These are phyloP conservation scores for Xerocomus minutiporus DNA, from an alignment of 1,284 basidiomycete species.

Conservation along the genomic window DNA sequence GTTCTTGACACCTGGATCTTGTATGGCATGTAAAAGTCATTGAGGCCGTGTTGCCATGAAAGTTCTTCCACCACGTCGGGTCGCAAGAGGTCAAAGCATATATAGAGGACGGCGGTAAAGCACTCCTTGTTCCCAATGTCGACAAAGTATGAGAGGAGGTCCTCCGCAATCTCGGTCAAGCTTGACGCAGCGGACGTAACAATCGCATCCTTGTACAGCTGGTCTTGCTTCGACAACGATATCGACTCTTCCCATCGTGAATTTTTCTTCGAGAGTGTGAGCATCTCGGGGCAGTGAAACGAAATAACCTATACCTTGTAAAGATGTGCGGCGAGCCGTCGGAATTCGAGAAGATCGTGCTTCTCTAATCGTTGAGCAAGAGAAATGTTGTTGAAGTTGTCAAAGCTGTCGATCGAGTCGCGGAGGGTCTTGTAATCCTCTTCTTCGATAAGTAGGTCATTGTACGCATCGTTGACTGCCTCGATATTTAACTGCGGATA, in stretches of 20 bases:
- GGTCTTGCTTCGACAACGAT: constrained; percentile 90
- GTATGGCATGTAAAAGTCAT: constrained; percentile 96
- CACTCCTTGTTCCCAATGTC: constrained; percentile 98
- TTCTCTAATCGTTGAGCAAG: constrained; percentile 86
- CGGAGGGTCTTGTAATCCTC: constrained; percentile 97
- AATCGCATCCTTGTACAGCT: constrained; percentile 95
- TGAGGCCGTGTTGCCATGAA: constrained; percentile 91
- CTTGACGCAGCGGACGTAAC: constrained; percentile 84
- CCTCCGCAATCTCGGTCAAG: constrained; percentile 85
- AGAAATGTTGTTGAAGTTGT: constrained; percentile 93
- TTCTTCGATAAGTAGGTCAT: constrained; percentile 95
- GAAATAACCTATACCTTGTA: constrained; percentile 66
- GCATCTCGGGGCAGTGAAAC: neutral
- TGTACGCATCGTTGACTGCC: constrained; percentile 97
- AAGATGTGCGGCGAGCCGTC: constrained; percentile 88
- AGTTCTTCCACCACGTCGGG: constrained; percentile 92
- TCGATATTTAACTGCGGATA: constrained; percentile 79
- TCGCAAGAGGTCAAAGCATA: constrained; percentile 90
- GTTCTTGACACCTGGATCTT: constrained; percentile 83
- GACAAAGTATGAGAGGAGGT: constrained; percentile 90
- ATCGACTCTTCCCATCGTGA: constrained; percentile 93
- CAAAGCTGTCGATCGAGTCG: constrained; percentile 94
- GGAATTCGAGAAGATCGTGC: constrained; percentile 93
- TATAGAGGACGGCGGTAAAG: constrained; percentile 86
- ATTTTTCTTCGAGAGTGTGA: constrained; percentile 69